Conservation (phyloP, 768 basidiomycete species). For the Suillus subalutaceus region DNA sequence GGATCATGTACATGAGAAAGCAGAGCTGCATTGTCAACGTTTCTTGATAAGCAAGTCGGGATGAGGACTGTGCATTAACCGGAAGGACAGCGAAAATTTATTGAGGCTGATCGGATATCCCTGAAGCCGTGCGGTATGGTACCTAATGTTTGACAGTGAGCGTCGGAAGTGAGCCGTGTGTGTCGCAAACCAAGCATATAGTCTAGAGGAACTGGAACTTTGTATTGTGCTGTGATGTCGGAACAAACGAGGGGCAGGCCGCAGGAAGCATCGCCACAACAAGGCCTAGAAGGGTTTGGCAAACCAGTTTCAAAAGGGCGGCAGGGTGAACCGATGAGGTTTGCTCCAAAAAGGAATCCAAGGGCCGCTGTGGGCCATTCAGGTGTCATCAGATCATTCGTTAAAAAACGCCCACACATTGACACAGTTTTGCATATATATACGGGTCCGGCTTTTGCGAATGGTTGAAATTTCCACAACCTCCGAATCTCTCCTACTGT, state of each 20-base stretch:
- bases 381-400: slow-evolving; percentile 21
- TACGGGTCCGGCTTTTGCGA: slow-evolving; percentile 15
- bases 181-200: slow-evolving; percentile 20
- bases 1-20: slow-evolving; percentile 2
- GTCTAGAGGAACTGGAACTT: slow-evolving; percentile 9
- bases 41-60: background rate
- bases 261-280: slow-evolving; percentile 5
- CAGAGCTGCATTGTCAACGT: background rate
- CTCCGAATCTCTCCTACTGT: background rate
- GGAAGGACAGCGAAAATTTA: slow-evolving; percentile 1
- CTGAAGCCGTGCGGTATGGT: slow-evolving; percentile 2
- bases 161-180: slow-evolving; percentile 25
- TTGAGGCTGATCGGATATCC: background rate
- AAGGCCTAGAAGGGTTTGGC: background rate
- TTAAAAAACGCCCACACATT: slow-evolving; percentile 18
- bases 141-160: background rate
- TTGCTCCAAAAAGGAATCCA: slow-evolving; percentile 11
- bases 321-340: background rate
- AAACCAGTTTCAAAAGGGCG: slow-evolving; percentile 24
- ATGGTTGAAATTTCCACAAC: background rate
- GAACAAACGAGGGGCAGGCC: slow-evolving; percentile 23
- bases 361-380: slow-evolving; percentile 12
- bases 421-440: slow-evolving; percentile 24
- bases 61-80: background rate
- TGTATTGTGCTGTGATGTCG: slow-evolving; percentile 12